Percentiles rank a stretch among this genome's conserved stretches.
These are phyloP conservation scores for Populus deltoides DNA, from an alignment of 345 rosid genomes.

Conservation along the genomic window DNA sequence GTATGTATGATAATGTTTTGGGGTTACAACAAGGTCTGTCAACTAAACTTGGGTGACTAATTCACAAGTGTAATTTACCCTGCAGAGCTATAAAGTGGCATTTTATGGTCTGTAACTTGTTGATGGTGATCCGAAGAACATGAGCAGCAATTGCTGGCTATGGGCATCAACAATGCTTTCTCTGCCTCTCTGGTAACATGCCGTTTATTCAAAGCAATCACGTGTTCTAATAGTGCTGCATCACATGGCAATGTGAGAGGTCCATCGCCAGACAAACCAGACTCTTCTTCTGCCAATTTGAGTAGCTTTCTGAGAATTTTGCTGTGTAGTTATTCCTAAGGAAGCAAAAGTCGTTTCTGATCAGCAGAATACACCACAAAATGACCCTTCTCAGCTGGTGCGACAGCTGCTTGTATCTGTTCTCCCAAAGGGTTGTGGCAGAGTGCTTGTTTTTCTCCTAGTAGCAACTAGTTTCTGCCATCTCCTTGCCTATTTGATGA, in stretches of 20 bases:
- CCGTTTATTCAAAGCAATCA: background rate
- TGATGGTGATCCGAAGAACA: background rate
- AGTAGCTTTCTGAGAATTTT: slow-evolving; percentile 1
- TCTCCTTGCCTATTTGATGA: background rate
- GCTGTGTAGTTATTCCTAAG: background rate
- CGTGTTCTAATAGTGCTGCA: slow-evolving; percentile 2
- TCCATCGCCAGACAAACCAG: background rate
- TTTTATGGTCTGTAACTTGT: background rate
- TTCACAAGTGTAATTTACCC: background rate
- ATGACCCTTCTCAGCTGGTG: slow-evolving; percentile 2
- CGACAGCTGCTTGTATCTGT: background rate
- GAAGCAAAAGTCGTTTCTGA: slow-evolving; percentile 2
- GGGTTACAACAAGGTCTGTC: too few relatives aligned
- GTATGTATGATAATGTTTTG: too few relatives aligned
- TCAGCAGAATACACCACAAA: slow-evolving; percentile 10
- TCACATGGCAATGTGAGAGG: slow-evolving; percentile 15
- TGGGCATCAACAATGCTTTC: background rate
- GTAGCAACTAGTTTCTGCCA: background rate
- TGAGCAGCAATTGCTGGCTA: background rate
- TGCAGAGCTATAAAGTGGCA: background rate
- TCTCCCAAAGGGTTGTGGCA: background rate
- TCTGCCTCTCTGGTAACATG: slow-evolving; percentile 5
- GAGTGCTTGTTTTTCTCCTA: background rate
- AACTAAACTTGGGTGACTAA: too few relatives aligned
- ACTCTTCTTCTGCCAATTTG: slow-evolving; percentile 17